Evolutionary conservation across 1,284 basidiomycete species (phyloP).

Genomic region (Apiotrichum laibachii): DNA sequence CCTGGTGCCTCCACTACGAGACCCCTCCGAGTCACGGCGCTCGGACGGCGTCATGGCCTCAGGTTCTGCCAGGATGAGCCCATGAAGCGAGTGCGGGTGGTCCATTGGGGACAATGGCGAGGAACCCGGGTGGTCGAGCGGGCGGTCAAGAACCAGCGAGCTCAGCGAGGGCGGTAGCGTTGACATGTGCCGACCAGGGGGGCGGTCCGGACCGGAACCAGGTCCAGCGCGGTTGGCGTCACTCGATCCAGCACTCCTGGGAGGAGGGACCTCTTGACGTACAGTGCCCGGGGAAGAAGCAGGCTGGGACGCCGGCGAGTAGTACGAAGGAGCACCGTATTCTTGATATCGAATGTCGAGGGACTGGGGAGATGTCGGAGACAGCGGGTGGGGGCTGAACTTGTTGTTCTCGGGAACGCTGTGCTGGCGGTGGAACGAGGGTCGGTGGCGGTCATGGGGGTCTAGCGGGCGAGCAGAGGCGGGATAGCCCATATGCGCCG

Average conservation of each 20-base stretch:
- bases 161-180: constrained; percentile 8
- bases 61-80: not conserved
- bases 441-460: not conserved
- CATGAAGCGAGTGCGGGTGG: not conserved
- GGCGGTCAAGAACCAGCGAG: constrained; percentile 8
- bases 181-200: not conserved
- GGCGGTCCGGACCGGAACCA: not conserved
- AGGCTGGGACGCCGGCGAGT: not conserved
- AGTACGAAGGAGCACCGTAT: not conserved
- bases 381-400: not conserved
- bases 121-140: not conserved
- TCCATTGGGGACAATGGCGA: constrained; percentile 1
- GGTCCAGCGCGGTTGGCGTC: too few relatives aligned
- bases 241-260: not conserved
- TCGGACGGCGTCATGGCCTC: not conserved
- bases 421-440: not conserved
- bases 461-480: not conserved
- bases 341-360: not conserved
- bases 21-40: not conserved
- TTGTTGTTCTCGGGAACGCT: not conserved
- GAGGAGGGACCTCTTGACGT: not conserved
- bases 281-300: not conserved
- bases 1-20: not conserved
- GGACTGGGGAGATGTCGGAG: not conserved
- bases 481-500: too few relatives aligned